Evolutionary conservation across 2,329 filamentous ascomycete species (phyloP), one percentile per base, ranked within the genome.

Genomic region (Karstenula rhodostoma): DNA sequence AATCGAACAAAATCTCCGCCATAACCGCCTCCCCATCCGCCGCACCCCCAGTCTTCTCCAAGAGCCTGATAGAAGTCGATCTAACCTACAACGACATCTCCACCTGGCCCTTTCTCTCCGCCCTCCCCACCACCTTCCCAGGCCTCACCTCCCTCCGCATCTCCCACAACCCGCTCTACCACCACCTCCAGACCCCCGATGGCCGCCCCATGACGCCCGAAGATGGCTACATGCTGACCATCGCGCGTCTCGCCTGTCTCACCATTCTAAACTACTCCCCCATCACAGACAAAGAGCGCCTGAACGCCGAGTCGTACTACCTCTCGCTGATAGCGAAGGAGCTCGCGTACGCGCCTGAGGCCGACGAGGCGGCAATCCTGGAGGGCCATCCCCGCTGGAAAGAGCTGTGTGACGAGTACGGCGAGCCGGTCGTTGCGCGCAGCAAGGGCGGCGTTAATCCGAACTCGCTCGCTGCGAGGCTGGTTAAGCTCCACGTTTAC

Each of bases 271-370:
- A 95, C 74, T 93, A 91, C 74, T 89, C 78, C 61, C 77, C 76
- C 1, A 89, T 98, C 67, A 89, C 88, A 0, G 68, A 82, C 1
- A 87, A 89, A 44, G 94, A 98, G 75, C 88, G 94, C 19, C 84
- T 87, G 56, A 95, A 98, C 71, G 93, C 93, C 4, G 95, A 98
- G 69, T 89, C 94, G 71, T 99, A 96, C 76, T 99, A 99, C 76
- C 86, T 98, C 12, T 92, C 90, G 0, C 86, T 91, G 56, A 95
- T 97, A 59, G 91, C 86, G 12, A 89, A 88, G 63, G 91, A 95
- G 73, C 82, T 97, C 42, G 85, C 88, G 1, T 80, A 83, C 3
- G 85, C 87, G 0, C 80, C 87, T 0, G 83, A 86, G 58, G 77
- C 76, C 2, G 85, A 89, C 65, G 78, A 82, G 29, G 66, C 77